These are phyloP conservation scores for Nicotiana rustica DNA, from an alignment of 305 asterid species.

Conservation along the genomic window DNA sequence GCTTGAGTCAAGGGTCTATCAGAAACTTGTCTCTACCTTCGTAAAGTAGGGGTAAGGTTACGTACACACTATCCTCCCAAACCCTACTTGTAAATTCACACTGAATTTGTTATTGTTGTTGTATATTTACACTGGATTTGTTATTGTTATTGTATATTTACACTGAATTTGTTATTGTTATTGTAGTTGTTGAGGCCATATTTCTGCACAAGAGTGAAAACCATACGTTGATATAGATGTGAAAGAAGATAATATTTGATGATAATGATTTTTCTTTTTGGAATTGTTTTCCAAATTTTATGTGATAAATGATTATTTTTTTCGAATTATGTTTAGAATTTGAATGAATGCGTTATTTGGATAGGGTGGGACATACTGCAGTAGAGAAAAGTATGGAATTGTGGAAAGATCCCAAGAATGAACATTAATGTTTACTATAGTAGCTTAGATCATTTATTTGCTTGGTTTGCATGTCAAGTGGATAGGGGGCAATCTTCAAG, in stretches of 20 bases:
- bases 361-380: constrained; percentile 56
- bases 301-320: background rate
- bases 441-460: constrained; percentile 58
- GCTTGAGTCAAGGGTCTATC: no score
- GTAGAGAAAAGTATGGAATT: constrained; percentile 31
- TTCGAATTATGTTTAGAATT: background rate
- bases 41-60: no score
- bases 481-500: constrained; percentile 66
- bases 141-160: no score
- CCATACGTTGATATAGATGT: background rate
- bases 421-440: constrained; percentile 44
- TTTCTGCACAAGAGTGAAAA: background rate
- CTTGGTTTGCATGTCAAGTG: constrained; percentile 65
- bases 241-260: background rate
- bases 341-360: constrained; percentile 33
- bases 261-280: background rate
- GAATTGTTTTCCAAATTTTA: background rate
- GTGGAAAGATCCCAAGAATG: constrained; percentile 48
- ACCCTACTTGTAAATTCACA: no score
- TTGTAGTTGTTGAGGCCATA: background rate
- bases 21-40: no score
- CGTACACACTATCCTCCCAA: no score
- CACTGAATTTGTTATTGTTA: no score
- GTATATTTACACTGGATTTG: no score
- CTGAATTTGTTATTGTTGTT: no score